Evolutionary conservation across 164 flowering plant species (phyloP).

Genomic region (Piper betle): DNA sequence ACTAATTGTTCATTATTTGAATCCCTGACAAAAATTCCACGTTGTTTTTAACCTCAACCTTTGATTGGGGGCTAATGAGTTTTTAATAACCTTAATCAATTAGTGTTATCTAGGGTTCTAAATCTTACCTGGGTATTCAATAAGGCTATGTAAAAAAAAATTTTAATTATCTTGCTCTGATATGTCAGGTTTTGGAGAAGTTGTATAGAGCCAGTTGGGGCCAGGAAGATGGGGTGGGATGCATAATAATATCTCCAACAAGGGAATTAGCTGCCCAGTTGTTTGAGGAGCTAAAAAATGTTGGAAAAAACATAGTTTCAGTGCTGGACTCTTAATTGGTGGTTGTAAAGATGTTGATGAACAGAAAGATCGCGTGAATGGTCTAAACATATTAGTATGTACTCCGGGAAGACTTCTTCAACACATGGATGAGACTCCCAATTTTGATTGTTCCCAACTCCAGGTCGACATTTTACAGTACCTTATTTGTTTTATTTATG

Average conservation of each 20-base stretch:
- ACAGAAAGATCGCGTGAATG: conserved; percentile 68
- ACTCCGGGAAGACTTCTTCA: conserved; percentile 98
- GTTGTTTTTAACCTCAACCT: no score
- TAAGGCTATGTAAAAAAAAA: not conserved
- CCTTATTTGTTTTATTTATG: not conserved
- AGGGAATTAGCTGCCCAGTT: conserved; percentile 81
- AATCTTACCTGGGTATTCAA: not conserved
- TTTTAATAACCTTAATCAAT: no score
- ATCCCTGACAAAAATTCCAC: no score
- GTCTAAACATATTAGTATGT: conserved; percentile 75
- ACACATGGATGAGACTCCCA: conserved; percentile 95
- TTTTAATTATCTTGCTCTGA: not conserved
- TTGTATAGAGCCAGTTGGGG: conserved; percentile 75
- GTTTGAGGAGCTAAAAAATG: conserved; percentile 59
- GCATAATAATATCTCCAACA: conserved; percentile 91
- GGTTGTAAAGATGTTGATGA: conserved; percentile 73
- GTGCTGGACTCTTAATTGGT: conserved; percentile 95
- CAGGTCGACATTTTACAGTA: conserved; percentile 42
- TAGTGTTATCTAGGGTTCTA: not conserved
- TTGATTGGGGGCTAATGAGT: not conserved
- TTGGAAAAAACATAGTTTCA: conserved; percentile 73
- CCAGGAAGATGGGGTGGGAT: conserved; percentile 81
- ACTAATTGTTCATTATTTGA: no score
- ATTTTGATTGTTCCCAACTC: conserved; percentile 89
- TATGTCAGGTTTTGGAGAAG: conserved; percentile 68